Conservation (phyloP, 2,329 filamentous ascomycete species). For the Botrytis hyacinthi region DNA sequence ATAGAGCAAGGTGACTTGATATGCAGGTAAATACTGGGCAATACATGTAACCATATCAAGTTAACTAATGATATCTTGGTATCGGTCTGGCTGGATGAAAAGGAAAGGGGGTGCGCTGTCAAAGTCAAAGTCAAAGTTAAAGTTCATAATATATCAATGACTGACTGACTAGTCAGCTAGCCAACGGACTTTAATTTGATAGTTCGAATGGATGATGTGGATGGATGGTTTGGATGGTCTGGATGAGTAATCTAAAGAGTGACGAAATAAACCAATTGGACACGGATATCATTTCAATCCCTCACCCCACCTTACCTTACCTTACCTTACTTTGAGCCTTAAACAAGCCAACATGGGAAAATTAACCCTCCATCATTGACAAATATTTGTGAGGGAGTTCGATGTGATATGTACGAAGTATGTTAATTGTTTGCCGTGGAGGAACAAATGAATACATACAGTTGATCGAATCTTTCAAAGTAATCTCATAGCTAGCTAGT, state of each 20-base stretch:
- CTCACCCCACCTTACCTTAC: background rate
- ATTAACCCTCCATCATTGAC: background rate
- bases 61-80: background rate
- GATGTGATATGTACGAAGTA: background rate
- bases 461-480: background rate
- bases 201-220: background rate
- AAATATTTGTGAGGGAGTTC: background rate
- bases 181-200: background rate
- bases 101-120: slow-evolving; percentile 8
- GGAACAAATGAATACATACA: background rate
- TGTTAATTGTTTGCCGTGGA: background rate
- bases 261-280: too few species aligned
- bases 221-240: background rate
- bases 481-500: background rate
- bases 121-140: slow-evolving; percentile 8
- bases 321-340: background rate
- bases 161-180: too few species aligned
- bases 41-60: background rate
- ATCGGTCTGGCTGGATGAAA: background rate
- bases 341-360: background rate
- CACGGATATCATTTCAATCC: background rate
- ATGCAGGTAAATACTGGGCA: background rate
- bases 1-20: background rate
- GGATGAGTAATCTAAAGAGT: background rate
- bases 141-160: background rate